Base-by-base conservation (phyloP, 306 rosid genomes). In the Sechiopsis laciniata region DNA sequence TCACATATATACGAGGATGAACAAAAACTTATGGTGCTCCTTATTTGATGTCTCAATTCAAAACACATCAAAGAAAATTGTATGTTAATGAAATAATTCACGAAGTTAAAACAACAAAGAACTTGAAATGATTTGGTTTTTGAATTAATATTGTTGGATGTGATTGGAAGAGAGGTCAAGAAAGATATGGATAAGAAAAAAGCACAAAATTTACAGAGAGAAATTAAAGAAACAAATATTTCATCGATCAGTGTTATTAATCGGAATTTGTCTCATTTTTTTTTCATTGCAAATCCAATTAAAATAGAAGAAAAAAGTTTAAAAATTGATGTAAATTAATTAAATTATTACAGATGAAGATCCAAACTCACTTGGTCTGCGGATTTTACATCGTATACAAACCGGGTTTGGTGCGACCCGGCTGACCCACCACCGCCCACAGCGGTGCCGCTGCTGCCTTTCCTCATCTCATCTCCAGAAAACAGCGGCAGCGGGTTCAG, bases 301-400 rank as follows among this genome's bases (percentile, higher is more conserved):
- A 66, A 66, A 46, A 19, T 12, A 22, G 40, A 58, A 21, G 63
- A 12, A 59, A 56, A 24, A 24, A 59, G 14, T 57, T 19, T 53
- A 14, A 66, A 66, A 66, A 42, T 42, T 42, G n/a, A 66, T 19
- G 32, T 55, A 51, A 75, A 66, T 50, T 65, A 60, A 67, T 54
- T 72, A 45, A 14, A 64, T 73, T 68, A 74, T 80, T 86, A 90
- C 88, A 90, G 87, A 88, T 86, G 96, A 85, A 90, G 96, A 86
- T 90, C 96, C 91, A 90, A 85, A 84, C 96, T 88, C 78, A 90
- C 90, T 77, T 82, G 96, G 78, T 88, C 95, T 32, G 84, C 79
- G 26, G 85, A 83, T 56, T 75, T 78, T 2, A 87, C 69, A 54
- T 86, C 85, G 14, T 87, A 69, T 54, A 85, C 91, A 73, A 85